phyloP scores from a whole-genome alignment of 768 basidiomycete genomes.

The Collybia sordida region DNA sequence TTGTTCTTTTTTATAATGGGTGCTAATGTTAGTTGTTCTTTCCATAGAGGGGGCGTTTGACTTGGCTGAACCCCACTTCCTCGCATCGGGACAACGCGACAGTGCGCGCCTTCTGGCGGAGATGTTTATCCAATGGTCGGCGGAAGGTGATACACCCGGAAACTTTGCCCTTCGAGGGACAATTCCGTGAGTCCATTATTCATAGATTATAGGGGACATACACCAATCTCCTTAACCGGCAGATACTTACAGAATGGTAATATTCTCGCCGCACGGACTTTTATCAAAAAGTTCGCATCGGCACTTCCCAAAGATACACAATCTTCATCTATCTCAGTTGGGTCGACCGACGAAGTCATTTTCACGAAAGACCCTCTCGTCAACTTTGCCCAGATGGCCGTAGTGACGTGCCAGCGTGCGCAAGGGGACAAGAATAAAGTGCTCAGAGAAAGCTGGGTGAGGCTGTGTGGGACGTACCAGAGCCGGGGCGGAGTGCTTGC shows the following conservation, averaged over 20 bases:
- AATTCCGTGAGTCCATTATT: slow-evolving; percentile 65
- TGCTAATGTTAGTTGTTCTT: not conserved
- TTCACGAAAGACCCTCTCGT: slow-evolving; percentile 74
- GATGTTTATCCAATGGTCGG: slow-evolving; percentile 82
- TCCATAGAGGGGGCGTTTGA: slow-evolving; percentile 71
- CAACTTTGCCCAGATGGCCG: slow-evolving; percentile 90
- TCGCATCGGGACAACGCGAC: slow-evolving; percentile 86
- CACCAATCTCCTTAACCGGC: not conserved
- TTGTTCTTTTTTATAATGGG: not conserved
- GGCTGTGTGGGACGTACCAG: slow-evolving; percentile 83
- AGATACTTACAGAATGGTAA: slow-evolving; percentile 86
- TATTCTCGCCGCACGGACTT: slow-evolving; percentile 91
- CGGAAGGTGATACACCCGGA: slow-evolving; percentile 50
- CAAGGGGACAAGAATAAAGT: slow-evolving; percentile 77
- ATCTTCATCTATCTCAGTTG: slow-evolving; percentile 47
- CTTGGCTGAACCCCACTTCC: slow-evolving; percentile 76
- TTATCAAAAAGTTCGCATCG: slow-evolving; percentile 78
- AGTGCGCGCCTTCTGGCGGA: slow-evolving; percentile 85
- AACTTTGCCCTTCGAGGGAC: slow-evolving; percentile 83
- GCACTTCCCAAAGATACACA: slow-evolving; percentile 53
- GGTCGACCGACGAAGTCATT: slow-evolving; percentile 56
- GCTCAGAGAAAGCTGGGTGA: slow-evolving; percentile 81
- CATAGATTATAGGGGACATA: not conserved
- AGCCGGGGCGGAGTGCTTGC: slow-evolving; percentile 64
- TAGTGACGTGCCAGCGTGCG: slow-evolving; percentile 85